Conservation (phyloP, 1,284 basidiomycete species). For the Cutaneotrichosporon dermatis region DNA sequence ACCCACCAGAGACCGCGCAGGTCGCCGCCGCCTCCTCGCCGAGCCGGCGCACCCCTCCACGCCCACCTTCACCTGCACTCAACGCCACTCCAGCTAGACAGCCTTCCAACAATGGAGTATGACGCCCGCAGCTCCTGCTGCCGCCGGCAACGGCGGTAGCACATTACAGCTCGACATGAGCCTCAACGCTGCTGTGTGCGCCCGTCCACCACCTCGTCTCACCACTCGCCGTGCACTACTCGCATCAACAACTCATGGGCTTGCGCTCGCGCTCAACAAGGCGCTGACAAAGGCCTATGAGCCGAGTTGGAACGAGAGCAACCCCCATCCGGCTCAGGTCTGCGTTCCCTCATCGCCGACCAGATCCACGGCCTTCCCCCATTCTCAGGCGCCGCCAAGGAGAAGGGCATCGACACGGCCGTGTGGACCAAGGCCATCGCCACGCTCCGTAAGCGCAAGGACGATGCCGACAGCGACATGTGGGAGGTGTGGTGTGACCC, state of each 20-base stretch:
- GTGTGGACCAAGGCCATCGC: constrained; percentile 37
- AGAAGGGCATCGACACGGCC: constrained; percentile 28
- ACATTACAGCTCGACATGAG: constrained; percentile 27
- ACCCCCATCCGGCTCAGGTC: constrained; percentile 39
- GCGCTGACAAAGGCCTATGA: constrained; percentile 24
- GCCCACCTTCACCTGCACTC: not conserved
- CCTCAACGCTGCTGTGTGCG: constrained; percentile 35
- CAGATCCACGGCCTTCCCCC: constrained; percentile 34
- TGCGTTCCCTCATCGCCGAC: constrained; percentile 41
- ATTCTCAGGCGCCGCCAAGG: constrained; percentile 29
- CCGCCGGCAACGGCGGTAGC: not conserved
- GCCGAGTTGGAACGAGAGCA: constrained; percentile 39
- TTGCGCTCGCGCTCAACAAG: constrained; percentile 29
- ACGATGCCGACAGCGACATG: constrained; percentile 27
- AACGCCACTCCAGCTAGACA: too few relatives aligned
- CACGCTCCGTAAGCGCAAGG: constrained; percentile 10
- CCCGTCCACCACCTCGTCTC: constrained; percentile 40
- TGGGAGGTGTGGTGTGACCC: constrained; percentile 51
- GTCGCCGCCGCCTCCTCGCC: not conserved
- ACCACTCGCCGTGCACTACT: constrained; percentile 35
- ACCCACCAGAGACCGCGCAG: not conserved
- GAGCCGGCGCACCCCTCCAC: not conserved
- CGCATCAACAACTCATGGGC: constrained; percentile 27
- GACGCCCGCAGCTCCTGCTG: not conserved
- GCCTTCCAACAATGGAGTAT: too few relatives aligned